These are phyloP conservation scores for Suillus brevipes DNA, from an alignment of 768 basidiomycete genomes.

Conservation along the genomic window DNA sequence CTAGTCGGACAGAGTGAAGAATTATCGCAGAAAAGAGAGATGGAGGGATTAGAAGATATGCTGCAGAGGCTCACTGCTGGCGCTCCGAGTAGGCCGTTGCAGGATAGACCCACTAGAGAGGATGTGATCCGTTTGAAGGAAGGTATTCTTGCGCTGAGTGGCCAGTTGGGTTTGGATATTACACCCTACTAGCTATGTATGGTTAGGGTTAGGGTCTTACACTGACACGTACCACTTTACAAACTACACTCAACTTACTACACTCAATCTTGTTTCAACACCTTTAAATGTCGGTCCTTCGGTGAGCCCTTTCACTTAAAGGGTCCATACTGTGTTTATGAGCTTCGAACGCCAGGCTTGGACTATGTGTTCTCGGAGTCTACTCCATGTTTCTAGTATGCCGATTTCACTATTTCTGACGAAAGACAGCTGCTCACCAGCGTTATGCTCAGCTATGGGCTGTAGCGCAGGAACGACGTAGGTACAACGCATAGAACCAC, in stretches of 20 bases:
- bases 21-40: slow-evolving; percentile 44
- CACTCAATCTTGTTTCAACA: slow-evolving; percentile 3
- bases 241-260: slow-evolving; percentile 1
- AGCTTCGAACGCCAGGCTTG: slow-evolving; percentile 46
- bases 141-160: slow-evolving; percentile 34
- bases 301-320: slow-evolving; percentile 15
- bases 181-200: slow-evolving; percentile 13
- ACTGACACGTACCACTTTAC: slow-evolving; percentile 23
- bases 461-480: slow-evolving; percentile 91
- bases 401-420: slow-evolving; percentile 8
- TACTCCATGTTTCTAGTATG: slow-evolving; percentile 91
- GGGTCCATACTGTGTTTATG: neutral
- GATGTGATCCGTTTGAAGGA: slow-evolving; percentile 42
- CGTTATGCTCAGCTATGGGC: slow-evolving; percentile 69
- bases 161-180: slow-evolving; percentile 24
- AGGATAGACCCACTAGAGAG: slow-evolving; percentile 36
- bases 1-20: slow-evolving; percentile 41
- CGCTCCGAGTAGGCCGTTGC: slow-evolving; percentile 9
- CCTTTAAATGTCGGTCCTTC: slow-evolving; percentile 26
- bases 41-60: slow-evolving; percentile 61
- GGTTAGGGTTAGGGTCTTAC: slow-evolving; percentile 21
- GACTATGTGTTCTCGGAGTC: slow-evolving; percentile 80
- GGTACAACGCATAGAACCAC: slow-evolving; percentile 21
- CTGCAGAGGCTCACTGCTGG: slow-evolving; percentile 44
- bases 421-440: slow-evolving; percentile 9